Evolutionary conservation across 1,284 basidiomycete genomes (phyloP).

Genomic region (Pseudozyma flocculosa): DNA sequence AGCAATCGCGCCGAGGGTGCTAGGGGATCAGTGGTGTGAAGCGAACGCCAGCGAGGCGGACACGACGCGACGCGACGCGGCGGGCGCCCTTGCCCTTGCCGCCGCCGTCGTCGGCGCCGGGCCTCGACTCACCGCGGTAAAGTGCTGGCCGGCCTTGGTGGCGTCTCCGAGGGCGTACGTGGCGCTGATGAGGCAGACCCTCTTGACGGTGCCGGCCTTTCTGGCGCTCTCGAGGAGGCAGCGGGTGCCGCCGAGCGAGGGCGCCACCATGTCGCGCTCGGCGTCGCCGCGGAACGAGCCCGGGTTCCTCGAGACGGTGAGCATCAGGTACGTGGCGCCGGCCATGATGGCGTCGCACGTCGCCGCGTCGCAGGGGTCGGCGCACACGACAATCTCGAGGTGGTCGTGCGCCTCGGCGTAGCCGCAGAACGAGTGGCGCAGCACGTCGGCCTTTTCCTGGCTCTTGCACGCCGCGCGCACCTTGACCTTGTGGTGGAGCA

Average conservation of each 20-base stretch:
- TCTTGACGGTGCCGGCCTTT: slow-evolving; percentile 1
- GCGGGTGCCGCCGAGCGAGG: background rate
- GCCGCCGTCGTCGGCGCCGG: no score
- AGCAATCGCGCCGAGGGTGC: no score
- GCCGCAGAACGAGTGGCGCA: background rate
- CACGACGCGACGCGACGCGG: no score
- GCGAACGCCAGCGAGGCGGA: no score
- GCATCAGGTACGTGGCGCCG: slow-evolving; percentile 2
- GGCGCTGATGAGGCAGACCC: background rate
- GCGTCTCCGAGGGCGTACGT: background rate
- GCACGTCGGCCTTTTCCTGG: background rate
- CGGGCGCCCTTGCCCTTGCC: no score
- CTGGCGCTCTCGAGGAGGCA: background rate
- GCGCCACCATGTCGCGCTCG: slow-evolving; percentile 2
- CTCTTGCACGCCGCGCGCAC: background rate
- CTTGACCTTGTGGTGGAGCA: background rate
- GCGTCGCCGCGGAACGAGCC: slow-evolving; percentile 1
- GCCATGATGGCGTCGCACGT: background rate
- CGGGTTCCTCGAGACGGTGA: background rate
- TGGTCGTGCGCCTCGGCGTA: background rate
- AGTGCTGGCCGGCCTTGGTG: background rate
- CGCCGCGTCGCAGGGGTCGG: background rate
- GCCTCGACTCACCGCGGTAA: no score
- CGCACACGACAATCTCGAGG: background rate
- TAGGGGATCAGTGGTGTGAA: no score